phyloP scores from a whole-genome alignment of 23 red algal species.

The Porphyridium purpureum region DNA sequence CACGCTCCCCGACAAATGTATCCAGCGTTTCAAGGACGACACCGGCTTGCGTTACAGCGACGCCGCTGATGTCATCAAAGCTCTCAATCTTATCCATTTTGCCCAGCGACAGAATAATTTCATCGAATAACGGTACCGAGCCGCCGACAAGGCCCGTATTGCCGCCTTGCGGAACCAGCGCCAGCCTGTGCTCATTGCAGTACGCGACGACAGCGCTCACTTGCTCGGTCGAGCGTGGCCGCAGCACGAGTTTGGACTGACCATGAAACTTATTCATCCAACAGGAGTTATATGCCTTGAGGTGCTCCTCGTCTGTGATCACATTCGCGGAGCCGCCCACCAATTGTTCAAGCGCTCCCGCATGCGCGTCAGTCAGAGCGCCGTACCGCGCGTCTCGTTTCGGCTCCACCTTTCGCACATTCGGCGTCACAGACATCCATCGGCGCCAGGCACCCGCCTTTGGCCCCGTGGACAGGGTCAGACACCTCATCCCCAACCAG shows the following conservation, averaged over 20 bases:
- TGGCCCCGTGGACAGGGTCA: too few species aligned
- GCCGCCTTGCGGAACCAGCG: constrained; percentile 86
- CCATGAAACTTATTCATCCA: constrained; percentile 77
- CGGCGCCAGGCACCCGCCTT: too few species aligned
- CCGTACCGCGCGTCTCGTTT: too few species aligned
- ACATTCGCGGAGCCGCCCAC: too few species aligned
- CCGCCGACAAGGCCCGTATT: constrained; percentile 97
- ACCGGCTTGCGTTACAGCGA: constrained; percentile 61
- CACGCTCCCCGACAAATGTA: constrained; percentile 38
- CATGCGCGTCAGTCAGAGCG: too few species aligned
- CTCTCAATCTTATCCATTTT: constrained; percentile 60
- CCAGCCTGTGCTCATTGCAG: constrained; percentile 47
- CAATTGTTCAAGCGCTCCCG: too few species aligned
- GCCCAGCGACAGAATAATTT: constrained; percentile 53
- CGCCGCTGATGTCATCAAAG: constrained; percentile 45
- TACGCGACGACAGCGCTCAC: constrained; percentile 53
- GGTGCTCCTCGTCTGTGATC: constrained; percentile 38
- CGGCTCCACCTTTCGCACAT: too few species aligned
- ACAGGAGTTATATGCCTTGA: constrained; percentile 52
- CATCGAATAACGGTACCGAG: constrained; percentile 77
- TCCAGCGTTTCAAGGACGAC: constrained; percentile 47
- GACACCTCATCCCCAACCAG: too few species aligned
- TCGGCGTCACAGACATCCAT: too few species aligned
- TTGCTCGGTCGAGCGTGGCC: constrained; percentile 36
- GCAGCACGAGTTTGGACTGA: constrained; percentile 20